These are phyloP conservation scores for Fomitopsis palustris DNA, from an alignment of 1,284 basidiomycete species.

Conservation along the genomic window DNA sequence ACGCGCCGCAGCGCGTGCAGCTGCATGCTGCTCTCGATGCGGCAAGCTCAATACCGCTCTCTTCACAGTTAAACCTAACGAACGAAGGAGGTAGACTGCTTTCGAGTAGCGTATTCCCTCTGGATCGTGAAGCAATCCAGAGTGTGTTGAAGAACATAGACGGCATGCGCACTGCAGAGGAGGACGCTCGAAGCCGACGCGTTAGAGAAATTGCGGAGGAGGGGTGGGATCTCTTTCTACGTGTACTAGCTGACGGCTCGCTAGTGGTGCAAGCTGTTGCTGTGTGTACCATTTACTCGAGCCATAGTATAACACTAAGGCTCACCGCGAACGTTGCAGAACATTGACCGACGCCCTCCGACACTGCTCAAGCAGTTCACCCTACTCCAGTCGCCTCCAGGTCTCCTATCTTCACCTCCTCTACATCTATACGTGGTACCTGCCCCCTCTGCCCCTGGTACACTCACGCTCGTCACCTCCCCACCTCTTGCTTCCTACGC, in stretches of 20 bases:
- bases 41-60: conserved; percentile 48
- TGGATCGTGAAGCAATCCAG: conserved; percentile 54
- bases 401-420: conserved; percentile 37
- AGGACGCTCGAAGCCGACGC: conserved; percentile 44
- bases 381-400: conserved; percentile 58
- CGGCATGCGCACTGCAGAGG: conserved; percentile 26
- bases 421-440: conserved; percentile 58
- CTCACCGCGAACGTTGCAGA: conserved; percentile 38
- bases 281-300: conserved; percentile 40
- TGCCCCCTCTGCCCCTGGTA: conserved; percentile 32
- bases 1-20: conserved; percentile 82
- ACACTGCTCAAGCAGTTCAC: conserved; percentile 78
- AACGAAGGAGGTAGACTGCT: conserved; percentile 21
- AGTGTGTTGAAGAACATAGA: conserved; percentile 30
- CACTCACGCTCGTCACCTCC: conserved; percentile 56
- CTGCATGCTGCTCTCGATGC: conserved; percentile 75
- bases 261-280: conserved; percentile 70
- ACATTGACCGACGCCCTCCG: conserved; percentile 87
- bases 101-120: conserved; percentile 57
- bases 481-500: conserved; percentile 56
- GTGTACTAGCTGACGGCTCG: conserved; percentile 69
- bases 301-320: neutral
- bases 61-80: conserved; percentile 9
- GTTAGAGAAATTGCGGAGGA: conserved; percentile 62
- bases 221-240: conserved; percentile 76